phyloP scores from a whole-genome alignment of 2,329 filamentous ascomycete species.

The Colletotrichum tropicicola region DNA sequence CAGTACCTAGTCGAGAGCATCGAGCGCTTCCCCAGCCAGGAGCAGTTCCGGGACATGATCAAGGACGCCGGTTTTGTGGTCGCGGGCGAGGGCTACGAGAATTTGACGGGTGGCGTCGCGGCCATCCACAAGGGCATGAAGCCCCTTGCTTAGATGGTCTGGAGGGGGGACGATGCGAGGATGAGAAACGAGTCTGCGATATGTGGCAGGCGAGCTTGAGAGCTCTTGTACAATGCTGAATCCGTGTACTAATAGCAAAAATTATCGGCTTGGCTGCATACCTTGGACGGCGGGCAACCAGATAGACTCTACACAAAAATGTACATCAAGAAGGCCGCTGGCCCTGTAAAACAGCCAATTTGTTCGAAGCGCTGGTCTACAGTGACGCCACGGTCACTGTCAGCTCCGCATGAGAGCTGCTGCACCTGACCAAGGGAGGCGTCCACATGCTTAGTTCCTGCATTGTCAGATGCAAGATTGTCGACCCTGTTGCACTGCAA shows the following conservation, averaged over 20 bases:
- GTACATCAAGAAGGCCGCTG: conserved; percentile 8
- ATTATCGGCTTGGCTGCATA: not conserved
- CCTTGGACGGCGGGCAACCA: not conserved
- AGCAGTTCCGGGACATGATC: conserved; percentile 86
- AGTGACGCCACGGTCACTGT: not conserved
- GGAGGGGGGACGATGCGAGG: not conserved
- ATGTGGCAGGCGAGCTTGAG: not conserved
- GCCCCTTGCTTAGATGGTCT: conserved; percentile 52
- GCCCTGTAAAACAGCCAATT: not conserved
- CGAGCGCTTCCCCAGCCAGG: conserved; percentile 88
- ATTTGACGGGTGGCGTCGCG: conserved; percentile 91
- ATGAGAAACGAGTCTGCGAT: not conserved
- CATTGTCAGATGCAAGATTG: no score
- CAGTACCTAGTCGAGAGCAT: conserved; percentile 99
- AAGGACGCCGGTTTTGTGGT: conserved; percentile 84
- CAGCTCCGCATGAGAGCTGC: not conserved
- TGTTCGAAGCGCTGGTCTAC: not conserved
- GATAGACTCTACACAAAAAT: conserved; percentile 7
- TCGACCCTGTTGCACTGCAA: no score
- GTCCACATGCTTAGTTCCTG: no score
- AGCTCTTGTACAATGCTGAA: conserved; percentile 22
- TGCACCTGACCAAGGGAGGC: no score
- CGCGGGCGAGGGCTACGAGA: conserved; percentile 85
- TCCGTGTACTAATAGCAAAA: conserved; percentile 10
- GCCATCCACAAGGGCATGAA: conserved; percentile 98